phyloP scores from a whole-genome alignment of 306 rosid genomes.

The Prunus kanzakura region DNA sequence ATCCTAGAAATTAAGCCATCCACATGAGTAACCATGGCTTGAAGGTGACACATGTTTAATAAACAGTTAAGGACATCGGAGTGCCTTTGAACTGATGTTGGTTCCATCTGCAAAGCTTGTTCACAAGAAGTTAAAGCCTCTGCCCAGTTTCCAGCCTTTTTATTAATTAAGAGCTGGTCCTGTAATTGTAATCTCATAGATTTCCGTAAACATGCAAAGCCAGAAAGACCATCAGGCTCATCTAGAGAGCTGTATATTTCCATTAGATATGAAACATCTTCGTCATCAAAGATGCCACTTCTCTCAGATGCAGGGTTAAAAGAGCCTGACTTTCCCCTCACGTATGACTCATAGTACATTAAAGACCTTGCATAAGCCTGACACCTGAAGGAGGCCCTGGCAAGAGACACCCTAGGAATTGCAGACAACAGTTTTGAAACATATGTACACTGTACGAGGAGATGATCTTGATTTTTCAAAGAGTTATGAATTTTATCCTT shows the following conservation, averaged over 20 bases:
- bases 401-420: conserved; percentile 81
- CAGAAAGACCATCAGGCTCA: conserved; percentile 95
- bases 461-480: conserved; percentile 56
- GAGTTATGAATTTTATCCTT: conserved; percentile 53
- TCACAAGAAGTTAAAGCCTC: conserved; percentile 92
- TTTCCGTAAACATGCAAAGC: conserved; percentile 74
- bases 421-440: conserved; percentile 84
- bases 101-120: conserved; percentile 97
- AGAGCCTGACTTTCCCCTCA: conserved; percentile 84
- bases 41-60: conserved; percentile 96
- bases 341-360: conserved; percentile 87
- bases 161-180: conserved; percentile 84
- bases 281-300: conserved; percentile 78
- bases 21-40: conserved; percentile 96
- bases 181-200: conserved; percentile 73
- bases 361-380: conserved; percentile 96
- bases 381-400: conserved; percentile 90
- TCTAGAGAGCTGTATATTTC: conserved; percentile 88
- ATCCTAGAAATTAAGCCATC: conserved; percentile 89
- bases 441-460: conserved; percentile 69
- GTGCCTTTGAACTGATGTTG: conserved; percentile 87
- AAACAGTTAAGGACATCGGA: conserved; percentile 94
- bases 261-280: conserved; percentile 88
- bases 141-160: conserved; percentile 94
- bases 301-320: conserved; percentile 96